Percentiles rank a stretch among this genome's conserved stretches.
Conservation (phyloP, 495 filamentous ascomycete species). For the Talaromyces nanjingensis region DNA sequence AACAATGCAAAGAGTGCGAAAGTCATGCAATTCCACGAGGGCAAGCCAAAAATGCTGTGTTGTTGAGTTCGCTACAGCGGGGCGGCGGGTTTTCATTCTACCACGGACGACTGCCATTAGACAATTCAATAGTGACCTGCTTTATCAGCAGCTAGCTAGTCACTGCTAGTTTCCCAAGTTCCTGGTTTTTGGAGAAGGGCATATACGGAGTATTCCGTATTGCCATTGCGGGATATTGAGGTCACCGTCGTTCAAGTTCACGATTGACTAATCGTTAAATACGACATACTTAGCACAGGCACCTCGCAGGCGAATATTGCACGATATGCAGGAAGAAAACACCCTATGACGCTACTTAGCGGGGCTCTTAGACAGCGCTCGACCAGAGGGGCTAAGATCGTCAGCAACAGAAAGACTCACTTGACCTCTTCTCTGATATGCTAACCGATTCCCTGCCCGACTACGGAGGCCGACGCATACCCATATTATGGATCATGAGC, state of each 20-base stretch:
- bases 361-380: neutral
- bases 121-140: neutral
- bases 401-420: neutral
- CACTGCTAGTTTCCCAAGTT: neutral
- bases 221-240: neutral
- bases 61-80: neutral
- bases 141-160: neutral
- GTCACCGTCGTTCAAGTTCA: neutral
- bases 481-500: neutral
- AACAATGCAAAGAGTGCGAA: neutral
- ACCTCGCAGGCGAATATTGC: neutral
- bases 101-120: neutral
- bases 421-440: neutral
- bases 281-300: neutral
- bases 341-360: constrained; percentile 7
- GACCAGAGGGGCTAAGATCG: neutral
- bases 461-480: neutral
- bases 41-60: neutral
- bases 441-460: neutral
- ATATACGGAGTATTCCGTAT: neutral
- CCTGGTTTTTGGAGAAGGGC: neutral
- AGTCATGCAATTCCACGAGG: neutral
- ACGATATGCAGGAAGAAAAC: neutral
- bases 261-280: neutral
- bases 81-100: neutral